These are phyloP conservation scores for Cladosporium colombiae DNA, from an alignment of 2,329 filamentous ascomycete genomes.

Conservation along the genomic window DNA sequence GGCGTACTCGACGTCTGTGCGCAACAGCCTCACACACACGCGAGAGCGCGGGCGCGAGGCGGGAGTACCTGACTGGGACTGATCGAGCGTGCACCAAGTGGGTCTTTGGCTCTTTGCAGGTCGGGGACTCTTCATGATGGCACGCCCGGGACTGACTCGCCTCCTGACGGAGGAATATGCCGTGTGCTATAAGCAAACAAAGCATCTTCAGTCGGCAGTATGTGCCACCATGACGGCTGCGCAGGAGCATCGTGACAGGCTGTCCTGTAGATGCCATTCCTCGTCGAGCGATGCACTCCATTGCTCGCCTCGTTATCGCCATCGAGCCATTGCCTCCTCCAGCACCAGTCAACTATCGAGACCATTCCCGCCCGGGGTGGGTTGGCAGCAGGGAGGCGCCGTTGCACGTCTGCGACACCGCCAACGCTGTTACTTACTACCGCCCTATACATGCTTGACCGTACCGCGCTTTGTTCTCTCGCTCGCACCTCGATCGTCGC, in stretches of 20 bases:
- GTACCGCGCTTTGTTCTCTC: slow-evolving; percentile 14
- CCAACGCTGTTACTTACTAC: slow-evolving; percentile 17
- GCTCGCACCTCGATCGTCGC: slow-evolving; percentile 18
- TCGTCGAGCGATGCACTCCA: not conserved
- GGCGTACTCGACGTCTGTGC: slow-evolving; percentile 3
- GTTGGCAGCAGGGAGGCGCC: slow-evolving; percentile 1
- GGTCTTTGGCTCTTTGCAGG: not conserved
- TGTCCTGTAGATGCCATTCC: not conserved
- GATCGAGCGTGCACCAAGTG: not conserved
- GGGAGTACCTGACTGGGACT: not conserved
- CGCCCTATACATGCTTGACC: slow-evolving; percentile 14
- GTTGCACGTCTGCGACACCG: slow-evolving; percentile 15
- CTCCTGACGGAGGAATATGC: slow-evolving; percentile 12
- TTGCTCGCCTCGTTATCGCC: not conserved
- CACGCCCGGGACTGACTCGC: slow-evolving; percentile 4
- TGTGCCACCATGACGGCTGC: not conserved
- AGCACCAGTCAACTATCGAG: not conserved
- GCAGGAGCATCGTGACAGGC: not conserved
- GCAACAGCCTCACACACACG: slow-evolving; percentile 3
- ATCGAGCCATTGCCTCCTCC: not conserved
- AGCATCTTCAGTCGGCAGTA: slow-evolving; percentile 6
- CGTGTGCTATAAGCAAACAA: slow-evolving; percentile 11
- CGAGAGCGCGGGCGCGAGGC: not conserved
- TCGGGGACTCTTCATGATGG: slow-evolving; percentile 8
- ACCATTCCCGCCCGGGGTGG: not conserved